phyloP scores from a whole-genome alignment of 163 green algal species.

The Prototheca stagnorum region DNA sequence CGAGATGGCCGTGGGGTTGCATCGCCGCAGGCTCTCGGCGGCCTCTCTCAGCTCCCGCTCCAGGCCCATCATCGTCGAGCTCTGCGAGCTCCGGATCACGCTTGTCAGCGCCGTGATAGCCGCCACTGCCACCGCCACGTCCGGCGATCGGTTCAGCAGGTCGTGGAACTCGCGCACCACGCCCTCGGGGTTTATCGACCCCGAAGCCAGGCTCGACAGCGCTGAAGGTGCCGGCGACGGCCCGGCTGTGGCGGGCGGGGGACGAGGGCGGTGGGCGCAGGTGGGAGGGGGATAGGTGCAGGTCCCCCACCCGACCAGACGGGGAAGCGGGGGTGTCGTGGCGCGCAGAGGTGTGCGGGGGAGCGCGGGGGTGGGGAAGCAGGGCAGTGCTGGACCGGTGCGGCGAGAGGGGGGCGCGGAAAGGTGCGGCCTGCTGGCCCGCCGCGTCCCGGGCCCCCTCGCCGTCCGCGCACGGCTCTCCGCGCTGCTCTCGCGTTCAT shows the following conservation, averaged over 20 bases:
- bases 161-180: conserved; percentile 61
- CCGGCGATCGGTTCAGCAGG: conserved; percentile 29
- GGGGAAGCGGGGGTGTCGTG: too few species aligned
- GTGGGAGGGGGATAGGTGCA: conserved; percentile 44
- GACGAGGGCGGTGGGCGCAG: too few species aligned
- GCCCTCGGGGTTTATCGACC: conserved; percentile 36
- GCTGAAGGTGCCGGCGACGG: too few species aligned
- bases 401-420: too few species aligned
- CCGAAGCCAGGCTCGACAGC: too few species aligned
- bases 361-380: too few species aligned
- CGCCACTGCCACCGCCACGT: conserved; percentile 70
- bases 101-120: conserved; percentile 61
- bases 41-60: conserved; percentile 63
- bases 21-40: conserved; percentile 51
- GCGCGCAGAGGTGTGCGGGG: too few species aligned
- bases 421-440: too few species aligned
- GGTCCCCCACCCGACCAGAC: conserved; percentile 70
- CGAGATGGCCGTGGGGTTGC: conserved; percentile 78
- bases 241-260: background rate
- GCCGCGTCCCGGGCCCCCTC: too few species aligned
- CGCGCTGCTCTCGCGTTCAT: too few species aligned
- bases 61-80: conserved; percentile 68
- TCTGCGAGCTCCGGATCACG: conserved; percentile 47
- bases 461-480: too few species aligned
- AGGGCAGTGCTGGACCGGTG: too few species aligned